A percentile compares a stretch with the other conserved stretches of the same genome.
Conservation (phyloP, 257 asterid genomes). For the Agastache rugosa region DNA sequence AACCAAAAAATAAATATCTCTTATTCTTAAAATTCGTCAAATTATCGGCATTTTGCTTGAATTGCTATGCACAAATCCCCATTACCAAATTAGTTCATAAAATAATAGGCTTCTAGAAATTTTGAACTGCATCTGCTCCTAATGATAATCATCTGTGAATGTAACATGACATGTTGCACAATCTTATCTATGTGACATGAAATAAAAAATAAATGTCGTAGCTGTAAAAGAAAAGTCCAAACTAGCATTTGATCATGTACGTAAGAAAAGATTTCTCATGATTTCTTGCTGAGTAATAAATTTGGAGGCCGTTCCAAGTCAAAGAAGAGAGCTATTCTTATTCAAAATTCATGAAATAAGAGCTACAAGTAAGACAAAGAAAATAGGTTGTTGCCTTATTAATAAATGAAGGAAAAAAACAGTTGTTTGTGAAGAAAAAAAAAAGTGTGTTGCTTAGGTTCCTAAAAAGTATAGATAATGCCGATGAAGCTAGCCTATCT, state of each 20-base stretch:
- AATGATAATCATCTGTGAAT: no score
- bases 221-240: neutral
- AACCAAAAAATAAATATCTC: no score
- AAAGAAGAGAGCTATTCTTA: neutral
- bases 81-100: no score
- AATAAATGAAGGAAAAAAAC: neutral
- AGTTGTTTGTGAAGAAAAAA: neutral
- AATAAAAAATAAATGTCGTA: neutral
- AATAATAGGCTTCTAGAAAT: no score
- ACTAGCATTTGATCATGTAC: neutral
- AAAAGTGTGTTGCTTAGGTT: neutral
- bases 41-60: no score
- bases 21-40: no score
- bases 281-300: neutral
- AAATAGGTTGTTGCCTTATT: neutral
- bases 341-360: neutral
- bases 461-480: neutral
- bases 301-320: neutral
- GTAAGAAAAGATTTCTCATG: neutral
- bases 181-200: no score
- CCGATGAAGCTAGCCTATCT: neutral
- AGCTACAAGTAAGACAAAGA: neutral
- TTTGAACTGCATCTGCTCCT: no score
- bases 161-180: no score
- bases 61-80: no score